Evolutionary conservation across 2,329 filamentous ascomycete species (phyloP).

Genomic region (Talaromyces rugulosus): DNA sequence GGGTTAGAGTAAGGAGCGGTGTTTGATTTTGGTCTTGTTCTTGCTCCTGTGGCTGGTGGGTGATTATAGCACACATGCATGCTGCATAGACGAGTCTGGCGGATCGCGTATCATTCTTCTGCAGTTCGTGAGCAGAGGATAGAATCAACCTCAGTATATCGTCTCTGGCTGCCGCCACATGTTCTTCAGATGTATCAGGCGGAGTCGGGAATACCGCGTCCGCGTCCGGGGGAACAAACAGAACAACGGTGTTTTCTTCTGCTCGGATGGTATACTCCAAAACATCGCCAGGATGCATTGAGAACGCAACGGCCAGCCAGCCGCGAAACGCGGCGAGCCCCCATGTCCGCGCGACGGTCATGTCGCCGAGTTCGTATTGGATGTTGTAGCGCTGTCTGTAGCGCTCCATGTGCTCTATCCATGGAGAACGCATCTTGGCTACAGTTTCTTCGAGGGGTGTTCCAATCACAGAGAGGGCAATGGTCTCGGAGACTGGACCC

Average conservation of each 20-base stretch:
- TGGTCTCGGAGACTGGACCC: constrained; percentile 22
- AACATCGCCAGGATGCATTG: constrained; percentile 54
- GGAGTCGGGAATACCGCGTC: constrained; percentile 12
- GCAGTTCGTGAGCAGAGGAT: constrained; percentile 14
- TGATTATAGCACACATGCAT: constrained; percentile 31
- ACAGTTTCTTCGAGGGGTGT: constrained; percentile 7
- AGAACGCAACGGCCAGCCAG: constrained; percentile 47
- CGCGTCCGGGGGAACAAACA: constrained; percentile 26
- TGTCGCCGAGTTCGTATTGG: constrained; percentile 47
- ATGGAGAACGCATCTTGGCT: constrained; percentile 15
- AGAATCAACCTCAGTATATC: constrained; percentile 27
- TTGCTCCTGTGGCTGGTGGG: constrained; percentile 17
- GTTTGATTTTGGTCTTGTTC: neutral
- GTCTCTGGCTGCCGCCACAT: constrained; percentile 18
- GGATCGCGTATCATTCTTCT: constrained; percentile 18
- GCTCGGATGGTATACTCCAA: constrained; percentile 52
- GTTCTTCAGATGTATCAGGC: constrained; percentile 15
- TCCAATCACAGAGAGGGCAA: constrained; percentile 4
- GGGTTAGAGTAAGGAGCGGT: constrained; percentile 21
- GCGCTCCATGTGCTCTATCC: constrained; percentile 28
- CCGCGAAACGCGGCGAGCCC: constrained; percentile 50
- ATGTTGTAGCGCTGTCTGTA: constrained; percentile 45
- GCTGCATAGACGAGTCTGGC: constrained; percentile 33
- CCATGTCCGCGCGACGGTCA: constrained; percentile 50
- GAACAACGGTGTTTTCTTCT: constrained; percentile 40